Conservation (phyloP, 129 eudicot genomes). For the Flaveria robusta region DNA sequence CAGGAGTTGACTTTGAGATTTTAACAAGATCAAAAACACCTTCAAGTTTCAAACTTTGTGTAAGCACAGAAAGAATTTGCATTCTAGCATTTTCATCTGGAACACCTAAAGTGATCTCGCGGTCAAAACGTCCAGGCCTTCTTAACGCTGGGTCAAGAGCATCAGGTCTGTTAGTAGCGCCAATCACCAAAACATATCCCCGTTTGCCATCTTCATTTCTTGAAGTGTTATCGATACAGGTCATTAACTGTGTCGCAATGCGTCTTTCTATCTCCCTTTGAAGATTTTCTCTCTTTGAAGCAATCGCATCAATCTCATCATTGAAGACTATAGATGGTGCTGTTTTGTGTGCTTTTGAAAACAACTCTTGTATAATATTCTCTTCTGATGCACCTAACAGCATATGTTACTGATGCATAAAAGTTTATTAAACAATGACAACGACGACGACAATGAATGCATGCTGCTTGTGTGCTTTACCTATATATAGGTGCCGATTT, state of each 20-base stretch:
- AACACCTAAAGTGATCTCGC: conserved; percentile 75
- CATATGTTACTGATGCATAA: neutral
- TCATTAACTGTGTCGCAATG: conserved; percentile 77
- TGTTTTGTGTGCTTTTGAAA: conserved; percentile 82
- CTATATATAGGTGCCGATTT: too few species aligned
- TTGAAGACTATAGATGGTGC: conserved; percentile 94
- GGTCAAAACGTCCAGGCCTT: conserved; percentile 83
- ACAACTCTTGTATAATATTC: conserved; percentile 75
- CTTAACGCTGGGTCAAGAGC: conserved; percentile 85
- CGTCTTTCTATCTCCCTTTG: conserved; percentile 49
- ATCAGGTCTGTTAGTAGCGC: conserved; percentile 95
- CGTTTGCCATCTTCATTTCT: conserved; percentile 40
- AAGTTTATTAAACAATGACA: too few species aligned
- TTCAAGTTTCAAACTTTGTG: conserved; percentile 55
- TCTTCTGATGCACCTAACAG: conserved; percentile 92
- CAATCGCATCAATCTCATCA: conserved; percentile 95
- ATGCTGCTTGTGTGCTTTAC: too few species aligned
- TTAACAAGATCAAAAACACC: conserved; percentile 64
- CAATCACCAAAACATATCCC: conserved; percentile 76
- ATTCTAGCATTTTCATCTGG: conserved; percentile 85
- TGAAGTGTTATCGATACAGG: conserved; percentile 88
- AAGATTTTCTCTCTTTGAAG: conserved; percentile 84
- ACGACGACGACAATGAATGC: too few species aligned
- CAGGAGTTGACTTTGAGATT: conserved; percentile 69
- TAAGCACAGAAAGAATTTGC: conserved; percentile 66